Evolutionary conservation across 1,139 yeast genomes (phyloP).

Genomic region (Taiozyma sp.): DNA sequence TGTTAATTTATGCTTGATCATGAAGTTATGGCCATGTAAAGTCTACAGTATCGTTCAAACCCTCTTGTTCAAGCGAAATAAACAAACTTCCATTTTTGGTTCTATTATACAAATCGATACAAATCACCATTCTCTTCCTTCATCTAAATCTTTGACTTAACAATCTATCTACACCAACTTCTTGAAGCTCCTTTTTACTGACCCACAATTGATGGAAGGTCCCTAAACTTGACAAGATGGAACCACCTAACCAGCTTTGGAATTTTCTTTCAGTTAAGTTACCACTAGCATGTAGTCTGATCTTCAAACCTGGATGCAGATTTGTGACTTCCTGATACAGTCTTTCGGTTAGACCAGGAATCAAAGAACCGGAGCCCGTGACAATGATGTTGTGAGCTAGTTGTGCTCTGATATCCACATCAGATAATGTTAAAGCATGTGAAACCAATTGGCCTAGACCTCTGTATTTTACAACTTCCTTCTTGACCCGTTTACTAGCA

Average conservation of each 20-base stretch:
- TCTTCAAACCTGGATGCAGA: slow-evolving; percentile 85
- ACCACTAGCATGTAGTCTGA: slow-evolving; percentile 86
- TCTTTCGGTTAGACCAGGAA: slow-evolving; percentile 87
- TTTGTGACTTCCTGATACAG: slow-evolving; percentile 68
- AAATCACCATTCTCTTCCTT: slow-evolving; percentile 1
- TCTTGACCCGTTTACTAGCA: slow-evolving; percentile 14
- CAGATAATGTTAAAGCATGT: slow-evolving; percentile 65
- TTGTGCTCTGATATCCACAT: slow-evolving; percentile 87
- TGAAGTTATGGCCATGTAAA: background rate
- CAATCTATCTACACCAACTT: slow-evolving; percentile 82
- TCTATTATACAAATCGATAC: background rate
- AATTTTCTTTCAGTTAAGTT: slow-evolving; percentile 77
- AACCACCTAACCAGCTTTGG: slow-evolving; percentile 95
- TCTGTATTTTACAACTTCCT: slow-evolving; percentile 28
- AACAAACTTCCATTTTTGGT: background rate
- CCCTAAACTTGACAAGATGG: slow-evolving; percentile 87
- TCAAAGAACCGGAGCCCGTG: slow-evolving; percentile 83
- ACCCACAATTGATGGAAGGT: slow-evolving; percentile 98
- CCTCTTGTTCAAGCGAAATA: background rate
- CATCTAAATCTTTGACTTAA: slow-evolving; percentile 70
- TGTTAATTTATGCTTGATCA: slow-evolving; percentile 1
- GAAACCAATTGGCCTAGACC: slow-evolving; percentile 72
- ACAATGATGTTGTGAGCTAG: slow-evolving; percentile 89
- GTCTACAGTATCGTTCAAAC: background rate
- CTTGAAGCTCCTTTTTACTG: slow-evolving; percentile 84